Conservation (phyloP, 257 asterid species). For the Rubia yunnanensis region DNA sequence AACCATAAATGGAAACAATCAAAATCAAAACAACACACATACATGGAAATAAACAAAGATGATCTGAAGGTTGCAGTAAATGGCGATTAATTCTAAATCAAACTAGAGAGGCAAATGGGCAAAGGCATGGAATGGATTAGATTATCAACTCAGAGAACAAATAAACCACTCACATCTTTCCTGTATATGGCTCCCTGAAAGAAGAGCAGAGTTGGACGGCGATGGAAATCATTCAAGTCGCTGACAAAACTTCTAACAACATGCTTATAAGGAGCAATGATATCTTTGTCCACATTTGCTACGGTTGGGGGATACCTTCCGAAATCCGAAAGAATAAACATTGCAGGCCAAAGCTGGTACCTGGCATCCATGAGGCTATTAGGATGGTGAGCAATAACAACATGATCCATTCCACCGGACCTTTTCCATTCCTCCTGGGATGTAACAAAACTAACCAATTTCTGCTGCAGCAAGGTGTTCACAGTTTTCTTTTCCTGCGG, state of each 20-base stretch:
- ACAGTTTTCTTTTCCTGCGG: constrained; percentile 37
- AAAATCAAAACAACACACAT: not conserved
- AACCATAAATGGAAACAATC: too few species aligned
- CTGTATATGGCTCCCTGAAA: constrained; percentile 95
- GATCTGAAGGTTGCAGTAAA: not conserved
- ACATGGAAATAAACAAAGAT: not conserved
- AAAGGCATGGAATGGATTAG: not conserved
- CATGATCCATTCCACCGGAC: constrained; percentile 69
- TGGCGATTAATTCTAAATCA: not conserved
- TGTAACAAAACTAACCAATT: constrained; percentile 54
- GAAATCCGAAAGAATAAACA: constrained; percentile 70
- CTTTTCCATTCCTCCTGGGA: constrained; percentile 72
- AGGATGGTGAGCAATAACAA: constrained; percentile 90
- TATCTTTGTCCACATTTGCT: constrained; percentile 82
- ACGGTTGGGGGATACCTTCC: constrained; percentile 87
- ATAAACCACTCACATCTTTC: constrained; percentile 62
- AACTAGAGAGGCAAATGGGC: not conserved
- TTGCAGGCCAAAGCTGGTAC: constrained; percentile 83
- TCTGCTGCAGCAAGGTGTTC: constrained; percentile 51
- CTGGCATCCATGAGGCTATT: constrained; percentile 81
- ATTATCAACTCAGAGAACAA: not conserved
- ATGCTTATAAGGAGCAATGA: constrained; percentile 89
- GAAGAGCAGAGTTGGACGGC: constrained; percentile 71
- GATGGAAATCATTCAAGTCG: constrained; percentile 55
- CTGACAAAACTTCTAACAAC: constrained; percentile 41